A percentile compares a stretch with the other conserved stretches of the same genome.
Conservation (phyloP, 2,329 filamentous ascomycete species). For the Alternaria burnsii region DNA sequence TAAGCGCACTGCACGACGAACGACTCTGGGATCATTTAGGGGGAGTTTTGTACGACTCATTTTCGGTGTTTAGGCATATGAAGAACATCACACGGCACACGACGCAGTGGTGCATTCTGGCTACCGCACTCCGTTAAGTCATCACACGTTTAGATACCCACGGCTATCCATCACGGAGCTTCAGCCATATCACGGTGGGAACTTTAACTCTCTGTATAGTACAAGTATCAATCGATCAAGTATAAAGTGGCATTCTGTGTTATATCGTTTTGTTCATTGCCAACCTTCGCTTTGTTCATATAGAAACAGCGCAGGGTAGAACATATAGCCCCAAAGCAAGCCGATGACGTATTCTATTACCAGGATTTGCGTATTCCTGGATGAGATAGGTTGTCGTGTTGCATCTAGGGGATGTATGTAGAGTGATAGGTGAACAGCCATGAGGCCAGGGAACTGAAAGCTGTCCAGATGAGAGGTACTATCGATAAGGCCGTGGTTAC, state of each 20-base stretch:
- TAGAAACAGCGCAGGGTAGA: neutral
- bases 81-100: neutral
- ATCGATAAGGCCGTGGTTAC: constrained; percentile 7
- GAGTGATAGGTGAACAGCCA: neutral
- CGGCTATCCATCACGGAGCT: constrained; percentile 8
- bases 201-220: neutral
- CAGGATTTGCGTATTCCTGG: neutral
- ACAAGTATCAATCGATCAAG: neutral
- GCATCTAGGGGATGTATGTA: neutral
- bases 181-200: constrained; percentile 14
- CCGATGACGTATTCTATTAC: neutral
- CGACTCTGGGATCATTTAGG: neutral
- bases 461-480: neutral
- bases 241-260: neutral
- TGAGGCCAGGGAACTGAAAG: neutral
- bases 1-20: neutral
- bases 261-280: neutral
- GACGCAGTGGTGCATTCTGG: constrained; percentile 15
- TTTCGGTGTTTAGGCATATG: constrained; percentile 25
- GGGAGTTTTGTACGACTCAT: neutral
- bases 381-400: neutral
- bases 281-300: neutral
- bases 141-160: constrained; percentile 40
- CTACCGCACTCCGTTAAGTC: constrained; percentile 26
- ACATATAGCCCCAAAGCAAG: neutral